A percentile compares a stretch with the other conserved stretches of the same genome.
These are phyloP conservation scores for Neckera pumila DNA, from an alignment of 225 moss, liverwort and hornwort species.

Conservation along the genomic window DNA sequence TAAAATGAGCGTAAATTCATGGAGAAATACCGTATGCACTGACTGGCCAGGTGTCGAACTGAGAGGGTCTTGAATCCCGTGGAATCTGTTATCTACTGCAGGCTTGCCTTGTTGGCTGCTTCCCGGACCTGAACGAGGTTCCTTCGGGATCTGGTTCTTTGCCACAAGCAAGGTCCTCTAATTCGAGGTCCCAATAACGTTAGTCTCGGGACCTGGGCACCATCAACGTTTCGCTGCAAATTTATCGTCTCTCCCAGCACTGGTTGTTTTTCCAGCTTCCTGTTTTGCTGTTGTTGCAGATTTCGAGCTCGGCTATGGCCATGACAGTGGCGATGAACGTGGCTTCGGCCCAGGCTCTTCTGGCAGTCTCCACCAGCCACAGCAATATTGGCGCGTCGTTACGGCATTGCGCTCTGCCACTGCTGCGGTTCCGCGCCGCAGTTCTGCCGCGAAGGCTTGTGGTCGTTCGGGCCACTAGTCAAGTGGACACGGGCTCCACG, in stretches of 20 bases:
- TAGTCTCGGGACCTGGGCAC: not conserved
- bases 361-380: constrained; percentile 5
- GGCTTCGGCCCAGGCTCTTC: constrained; percentile 28
- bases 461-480: constrained; percentile 31
- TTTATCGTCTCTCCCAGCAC: not conserved
- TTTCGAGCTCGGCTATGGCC: constrained; percentile 5
- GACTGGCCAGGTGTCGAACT: not conserved
- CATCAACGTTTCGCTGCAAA: not conserved
- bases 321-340: constrained; percentile 30
- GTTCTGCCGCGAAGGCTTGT: constrained; percentile 15
- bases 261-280: not conserved
- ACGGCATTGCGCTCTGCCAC: constrained; percentile 8
- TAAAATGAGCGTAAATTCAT: not conserved
- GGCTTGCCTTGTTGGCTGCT: constrained; percentile 11
- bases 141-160: constrained; percentile 14
- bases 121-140: not conserved
- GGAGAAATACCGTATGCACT: not conserved
- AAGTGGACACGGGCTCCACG: constrained; percentile 38
- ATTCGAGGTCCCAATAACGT: not conserved
- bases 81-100: constrained; percentile 3
- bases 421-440: not conserved
- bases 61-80: not conserved
- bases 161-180: constrained; percentile 29
- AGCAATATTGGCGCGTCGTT: not conserved
- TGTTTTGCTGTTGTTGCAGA: not conserved